phyloP scores from a whole-genome alignment of 2,329 filamentous ascomycete species.

The Microcera coccophila region DNA sequence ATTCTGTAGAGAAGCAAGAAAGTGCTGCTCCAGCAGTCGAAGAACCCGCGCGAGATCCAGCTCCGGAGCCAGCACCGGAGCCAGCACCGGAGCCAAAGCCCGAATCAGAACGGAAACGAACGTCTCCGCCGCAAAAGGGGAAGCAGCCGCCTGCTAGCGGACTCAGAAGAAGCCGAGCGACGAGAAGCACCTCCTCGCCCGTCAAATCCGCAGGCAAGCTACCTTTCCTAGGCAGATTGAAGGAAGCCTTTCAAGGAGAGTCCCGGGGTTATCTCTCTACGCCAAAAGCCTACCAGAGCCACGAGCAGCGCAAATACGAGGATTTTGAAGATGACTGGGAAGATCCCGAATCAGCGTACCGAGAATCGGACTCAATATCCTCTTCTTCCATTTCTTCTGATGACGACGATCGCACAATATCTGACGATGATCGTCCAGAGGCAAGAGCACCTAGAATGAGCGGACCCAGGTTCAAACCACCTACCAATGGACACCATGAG shows the following conservation, averaged over 20 bases:
- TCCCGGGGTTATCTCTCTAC: conserved; percentile 47
- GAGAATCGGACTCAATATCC: conserved; percentile 2
- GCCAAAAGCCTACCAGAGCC: conserved; percentile 47
- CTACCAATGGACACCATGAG: conserved; percentile 53
- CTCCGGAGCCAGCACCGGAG: conserved; percentile 11
- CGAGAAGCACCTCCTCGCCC: conserved; percentile 47
- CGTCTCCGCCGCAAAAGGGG: conserved; percentile 10
- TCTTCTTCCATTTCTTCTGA: conserved; percentile 17
- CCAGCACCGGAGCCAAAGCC: conserved; percentile 18
- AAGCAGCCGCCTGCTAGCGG: conserved; percentile 33
- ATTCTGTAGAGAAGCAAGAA: conserved; percentile 15
- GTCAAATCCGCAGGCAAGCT: conserved; percentile 45
- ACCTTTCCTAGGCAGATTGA: conserved; percentile 55
- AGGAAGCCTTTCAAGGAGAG: conserved; percentile 61
- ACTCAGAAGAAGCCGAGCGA: conserved; percentile 55
- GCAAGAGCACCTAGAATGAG: conserved; percentile 26
- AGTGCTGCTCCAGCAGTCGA: conserved; percentile 7
- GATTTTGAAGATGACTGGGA: conserved; percentile 25
- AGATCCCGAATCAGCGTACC: conserved; percentile 19
- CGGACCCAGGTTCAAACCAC: conserved; percentile 40
- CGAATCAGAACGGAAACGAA: conserved; percentile 6
- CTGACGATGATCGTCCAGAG: conserved; percentile 16
- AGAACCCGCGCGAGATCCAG: conserved; percentile 2
- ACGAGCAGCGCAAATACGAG: conserved; percentile 38
- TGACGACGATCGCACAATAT: conserved; percentile 16